A percentile compares a stretch with the other conserved stretches of the same genome.
Conservation (phyloP, 1,139 yeast genomes). For the Geotrichum klebahnii region DNA sequence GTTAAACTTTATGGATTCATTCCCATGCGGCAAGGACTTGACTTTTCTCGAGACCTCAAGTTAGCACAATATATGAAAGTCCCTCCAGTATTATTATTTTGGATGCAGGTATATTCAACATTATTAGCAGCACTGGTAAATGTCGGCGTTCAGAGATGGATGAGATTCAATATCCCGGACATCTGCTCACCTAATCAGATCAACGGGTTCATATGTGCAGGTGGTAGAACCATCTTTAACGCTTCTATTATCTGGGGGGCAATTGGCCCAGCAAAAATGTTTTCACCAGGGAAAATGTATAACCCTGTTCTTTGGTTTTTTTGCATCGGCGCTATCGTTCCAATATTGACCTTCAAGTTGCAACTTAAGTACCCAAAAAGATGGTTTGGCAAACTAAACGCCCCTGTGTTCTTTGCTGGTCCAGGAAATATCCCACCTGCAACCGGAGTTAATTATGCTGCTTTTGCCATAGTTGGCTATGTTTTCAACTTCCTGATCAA, state of each 20-base stretch:
- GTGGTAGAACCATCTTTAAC: conserved; percentile 42
- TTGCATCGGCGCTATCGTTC: conserved; percentile 42
- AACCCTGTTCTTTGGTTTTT: conserved; percentile 40
- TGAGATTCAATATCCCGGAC: conserved; percentile 42
- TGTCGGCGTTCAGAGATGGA: conserved; percentile 43
- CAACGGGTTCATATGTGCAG: conserved; percentile 46
- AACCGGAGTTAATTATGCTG: conserved; percentile 42
- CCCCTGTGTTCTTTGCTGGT: conserved; percentile 44
- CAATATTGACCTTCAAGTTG: conserved; percentile 43
- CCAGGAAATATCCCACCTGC: conserved; percentile 46
- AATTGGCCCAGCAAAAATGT: conserved; percentile 50
- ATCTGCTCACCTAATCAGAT: conserved; percentile 45
- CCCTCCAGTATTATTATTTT: conserved; percentile 42
- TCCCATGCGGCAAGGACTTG: conserved; percentile 49
- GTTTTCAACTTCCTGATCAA: conserved; percentile 43
- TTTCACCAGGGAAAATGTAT: conserved; percentile 37
- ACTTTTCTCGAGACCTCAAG: conserved; percentile 48
- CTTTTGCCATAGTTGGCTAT: conserved; percentile 43
- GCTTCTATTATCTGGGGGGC: conserved; percentile 57
- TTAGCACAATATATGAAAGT: conserved; percentile 46
- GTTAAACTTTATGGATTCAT: conserved; percentile 50
- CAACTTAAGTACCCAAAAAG: conserved; percentile 44
- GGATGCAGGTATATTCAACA: conserved; percentile 44
- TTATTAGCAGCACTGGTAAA: conserved; percentile 37
- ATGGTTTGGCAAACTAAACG: conserved; percentile 40